Evolutionary conservation across 2,329 filamentous ascomycete genomes (phyloP).

Genomic region (Neopestalotiopsis rosae): DNA sequence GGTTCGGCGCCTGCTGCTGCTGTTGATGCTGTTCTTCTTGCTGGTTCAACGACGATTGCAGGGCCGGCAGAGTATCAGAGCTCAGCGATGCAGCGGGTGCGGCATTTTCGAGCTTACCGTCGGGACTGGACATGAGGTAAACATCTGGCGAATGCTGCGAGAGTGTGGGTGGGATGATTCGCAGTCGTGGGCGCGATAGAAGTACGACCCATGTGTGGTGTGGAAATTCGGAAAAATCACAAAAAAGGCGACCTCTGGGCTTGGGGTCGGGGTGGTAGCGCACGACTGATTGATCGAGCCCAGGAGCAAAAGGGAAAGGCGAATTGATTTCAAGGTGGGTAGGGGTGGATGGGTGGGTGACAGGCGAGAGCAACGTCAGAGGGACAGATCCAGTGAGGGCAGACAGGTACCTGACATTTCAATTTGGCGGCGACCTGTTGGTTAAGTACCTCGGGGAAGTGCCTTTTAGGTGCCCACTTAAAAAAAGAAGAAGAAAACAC

Average conservation of each 20-base stretch:
- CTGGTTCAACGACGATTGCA: neutral
- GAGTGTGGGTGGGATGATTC: conserved; percentile 35
- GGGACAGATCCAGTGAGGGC: neutral
- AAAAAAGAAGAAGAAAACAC: neutral
- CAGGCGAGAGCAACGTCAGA: conserved; percentile 3
- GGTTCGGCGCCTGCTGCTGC: conserved; percentile 20
- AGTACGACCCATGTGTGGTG: conserved; percentile 14
- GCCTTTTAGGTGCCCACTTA: neutral
- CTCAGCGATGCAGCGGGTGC: conserved; percentile 53
- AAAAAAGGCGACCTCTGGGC: neutral
- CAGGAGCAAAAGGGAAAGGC: conserved; percentile 1
- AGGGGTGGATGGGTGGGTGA: neutral
- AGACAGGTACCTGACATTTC: conserved; percentile 15
- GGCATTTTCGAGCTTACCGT: conserved; percentile 59
- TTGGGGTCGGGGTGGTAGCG: conserved; percentile 6
- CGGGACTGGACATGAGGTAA: conserved; percentile 62
- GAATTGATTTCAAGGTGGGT: neutral
- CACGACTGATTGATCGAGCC: neutral
- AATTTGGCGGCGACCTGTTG: conserved; percentile 16
- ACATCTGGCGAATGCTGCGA: conserved; percentile 52
- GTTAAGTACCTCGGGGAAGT: conserved; percentile 12
- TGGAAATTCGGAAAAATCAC: conserved; percentile 14
- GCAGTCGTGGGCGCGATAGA: conserved; percentile 16
- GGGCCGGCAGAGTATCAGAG: conserved; percentile 28
- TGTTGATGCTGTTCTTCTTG: neutral